phyloP scores from a whole-genome alignment of 2,329 filamentous ascomycete genomes.

The Aspergillus udagawae region DNA sequence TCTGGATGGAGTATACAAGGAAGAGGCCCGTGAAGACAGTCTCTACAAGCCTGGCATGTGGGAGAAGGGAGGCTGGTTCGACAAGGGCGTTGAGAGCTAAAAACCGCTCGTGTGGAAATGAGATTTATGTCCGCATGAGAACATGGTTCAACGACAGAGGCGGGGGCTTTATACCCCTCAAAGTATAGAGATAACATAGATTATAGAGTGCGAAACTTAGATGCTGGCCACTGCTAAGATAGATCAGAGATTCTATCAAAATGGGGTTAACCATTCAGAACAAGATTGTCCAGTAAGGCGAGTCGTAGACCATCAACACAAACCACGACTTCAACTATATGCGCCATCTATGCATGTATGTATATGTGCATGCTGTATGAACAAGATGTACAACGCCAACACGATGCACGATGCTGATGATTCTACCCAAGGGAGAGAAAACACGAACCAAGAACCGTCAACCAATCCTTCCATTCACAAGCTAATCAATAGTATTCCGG shows the following conservation, averaged over 20 bases:
- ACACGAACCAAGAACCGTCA: background rate
- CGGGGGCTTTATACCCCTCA: background rate
- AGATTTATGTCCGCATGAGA: background rate
- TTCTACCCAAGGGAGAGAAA: slow-evolving; percentile 1
- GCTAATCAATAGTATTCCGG: slow-evolving; percentile 39
- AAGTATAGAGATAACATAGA: background rate
- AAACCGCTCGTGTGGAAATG: slow-evolving; percentile 5
- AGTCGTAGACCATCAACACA: background rate
- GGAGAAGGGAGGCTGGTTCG: slow-evolving; percentile 86
- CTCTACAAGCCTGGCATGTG: slow-evolving; percentile 69
- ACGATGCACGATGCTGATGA: background rate
- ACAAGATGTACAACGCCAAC: background rate
- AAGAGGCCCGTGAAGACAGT: slow-evolving; percentile 55
- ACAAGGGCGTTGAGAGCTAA: slow-evolving; percentile 20
- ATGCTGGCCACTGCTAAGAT: background rate
- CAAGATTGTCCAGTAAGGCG: too few species aligned
- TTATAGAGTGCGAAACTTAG: background rate
- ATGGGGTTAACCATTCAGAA: background rate
- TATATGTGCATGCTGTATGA: background rate
- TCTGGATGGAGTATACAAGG: slow-evolving; percentile 64
- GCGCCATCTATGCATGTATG: background rate
- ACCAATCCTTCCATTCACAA: background rate
- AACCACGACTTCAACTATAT: background rate
- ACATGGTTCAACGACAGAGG: background rate
- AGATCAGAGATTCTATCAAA: background rate